These are phyloP conservation scores for Aaosphaeria arxii DNA, from an alignment of 2,329 filamentous ascomycete genomes.

Conservation along the genomic window DNA sequence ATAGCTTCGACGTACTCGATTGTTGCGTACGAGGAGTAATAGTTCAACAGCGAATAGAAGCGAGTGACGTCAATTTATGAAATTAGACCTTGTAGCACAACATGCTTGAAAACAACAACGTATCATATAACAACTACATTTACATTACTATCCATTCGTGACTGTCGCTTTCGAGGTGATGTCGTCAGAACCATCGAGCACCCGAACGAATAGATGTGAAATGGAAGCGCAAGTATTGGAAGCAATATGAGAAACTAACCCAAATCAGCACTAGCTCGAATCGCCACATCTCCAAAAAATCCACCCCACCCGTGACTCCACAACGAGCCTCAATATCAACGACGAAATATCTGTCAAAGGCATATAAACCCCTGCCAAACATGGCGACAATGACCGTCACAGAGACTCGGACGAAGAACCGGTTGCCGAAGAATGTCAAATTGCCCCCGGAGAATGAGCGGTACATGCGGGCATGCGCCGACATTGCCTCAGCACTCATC, in stretches of 20 bases:
- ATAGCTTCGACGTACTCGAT: too few species aligned
- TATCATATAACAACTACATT: too few species aligned
- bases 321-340: slow-evolving; percentile 16
- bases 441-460: slow-evolving; percentile 91
- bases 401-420: slow-evolving; percentile 47
- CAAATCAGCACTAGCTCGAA: not conserved
- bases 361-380: not conserved
- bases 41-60: too few species aligned
- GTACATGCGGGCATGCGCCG: slow-evolving; percentile 89
- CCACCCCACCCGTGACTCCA: slow-evolving; percentile 23
- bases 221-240: too few species aligned
- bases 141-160: too few species aligned
- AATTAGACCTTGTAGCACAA: too few species aligned
- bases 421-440: slow-evolving; percentile 67
- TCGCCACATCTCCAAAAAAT: slow-evolving; percentile 9
- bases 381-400: slow-evolving; percentile 66
- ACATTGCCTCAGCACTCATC: slow-evolving; percentile 90
- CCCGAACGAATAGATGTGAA: too few species aligned
- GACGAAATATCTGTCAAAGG: slow-evolving; percentile 14
- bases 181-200: too few species aligned
- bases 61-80: too few species aligned
- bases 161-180: too few species aligned
- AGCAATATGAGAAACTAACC: not conserved
- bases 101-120: too few species aligned
- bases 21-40: too few species aligned